phyloP scores from a whole-genome alignment of 1,284 basidiomycete genomes.

The Sutorius eximius region DNA sequence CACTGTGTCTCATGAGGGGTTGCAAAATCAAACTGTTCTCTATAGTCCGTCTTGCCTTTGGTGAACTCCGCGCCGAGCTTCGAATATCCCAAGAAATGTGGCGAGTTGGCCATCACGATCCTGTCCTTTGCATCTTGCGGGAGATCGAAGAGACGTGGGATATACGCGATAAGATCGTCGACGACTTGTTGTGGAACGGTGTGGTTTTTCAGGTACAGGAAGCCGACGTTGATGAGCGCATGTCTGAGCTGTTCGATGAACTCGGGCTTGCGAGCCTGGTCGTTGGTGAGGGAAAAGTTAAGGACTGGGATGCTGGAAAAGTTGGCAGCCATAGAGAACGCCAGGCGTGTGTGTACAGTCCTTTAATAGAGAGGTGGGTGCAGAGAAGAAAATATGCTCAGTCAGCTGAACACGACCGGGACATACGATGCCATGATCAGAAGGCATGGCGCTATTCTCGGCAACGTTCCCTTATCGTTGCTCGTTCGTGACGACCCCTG shows the following conservation, averaged over 20 bases:
- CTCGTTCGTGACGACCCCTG: background rate
- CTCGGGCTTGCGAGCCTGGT: slow-evolving; percentile 30
- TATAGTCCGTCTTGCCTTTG: slow-evolving; percentile 37
- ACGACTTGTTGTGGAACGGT: slow-evolving; percentile 38
- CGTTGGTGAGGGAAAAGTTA: slow-evolving; percentile 29
- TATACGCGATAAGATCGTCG: slow-evolving; percentile 32
- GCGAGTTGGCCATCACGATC: slow-evolving; percentile 41
- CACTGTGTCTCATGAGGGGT: slow-evolving; percentile 38
- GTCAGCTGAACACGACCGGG: slow-evolving; percentile 3
- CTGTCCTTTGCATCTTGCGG: slow-evolving; percentile 38
- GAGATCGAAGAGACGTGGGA: slow-evolving; percentile 39
- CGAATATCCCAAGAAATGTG: slow-evolving; percentile 43
- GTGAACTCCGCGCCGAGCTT: slow-evolving; percentile 40
- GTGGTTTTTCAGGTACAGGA: slow-evolving; percentile 51
- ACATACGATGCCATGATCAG: slow-evolving; percentile 14
- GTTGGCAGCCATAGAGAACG: slow-evolving; percentile 29
- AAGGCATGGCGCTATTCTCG: slow-evolving; percentile 21
- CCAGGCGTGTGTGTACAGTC: background rate
- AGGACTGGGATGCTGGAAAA: slow-evolving; percentile 36
- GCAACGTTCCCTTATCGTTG: background rate
- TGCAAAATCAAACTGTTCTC: slow-evolving; percentile 45
- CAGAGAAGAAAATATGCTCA: background rate
- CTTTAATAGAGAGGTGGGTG: background rate
- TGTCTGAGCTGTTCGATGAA: slow-evolving; percentile 51
- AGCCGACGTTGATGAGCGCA: slow-evolving; percentile 55